Conservation (phyloP, 495 filamentous ascomycete genomes). For the Penicillium arizonense region DNA sequence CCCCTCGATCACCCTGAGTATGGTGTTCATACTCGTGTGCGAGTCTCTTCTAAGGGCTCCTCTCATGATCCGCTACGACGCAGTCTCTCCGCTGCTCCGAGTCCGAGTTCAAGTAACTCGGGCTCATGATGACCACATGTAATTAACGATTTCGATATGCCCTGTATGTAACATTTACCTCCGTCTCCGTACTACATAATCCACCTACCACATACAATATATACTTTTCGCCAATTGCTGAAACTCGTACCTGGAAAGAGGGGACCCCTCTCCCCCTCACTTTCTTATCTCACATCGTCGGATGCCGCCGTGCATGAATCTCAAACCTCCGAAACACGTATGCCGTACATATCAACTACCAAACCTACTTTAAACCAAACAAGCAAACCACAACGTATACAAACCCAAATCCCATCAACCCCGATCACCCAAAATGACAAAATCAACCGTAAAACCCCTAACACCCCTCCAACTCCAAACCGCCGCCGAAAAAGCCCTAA, state of each 20-base stretch:
- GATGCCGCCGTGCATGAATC: constrained; percentile 15
- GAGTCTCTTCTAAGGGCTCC: constrained; percentile 13
- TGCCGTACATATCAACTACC: neutral
- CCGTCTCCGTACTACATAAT: neutral
- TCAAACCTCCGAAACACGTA: neutral
- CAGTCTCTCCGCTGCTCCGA: constrained; percentile 1
- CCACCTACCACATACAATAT: neutral
- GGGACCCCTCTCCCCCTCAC: constrained; percentile 6
- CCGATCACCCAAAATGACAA: neutral
- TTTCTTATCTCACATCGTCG: constrained; percentile 11
- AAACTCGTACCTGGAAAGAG: constrained; percentile 6
- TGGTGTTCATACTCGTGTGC: neutral
- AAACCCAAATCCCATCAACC: neutral
- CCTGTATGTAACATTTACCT: constrained; percentile 1
- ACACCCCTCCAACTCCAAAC: constrained; percentile 30
- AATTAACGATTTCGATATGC: constrained; percentile 4
- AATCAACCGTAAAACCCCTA: constrained; percentile 4
- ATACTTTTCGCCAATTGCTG: neutral
- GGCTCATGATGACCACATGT: constrained; percentile 9
- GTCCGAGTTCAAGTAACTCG: constrained; percentile 3
- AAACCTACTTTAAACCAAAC: neutral
- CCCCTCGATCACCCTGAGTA: constrained; percentile 6
- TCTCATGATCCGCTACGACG: constrained; percentile 10
- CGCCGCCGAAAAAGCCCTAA: constrained; percentile 36
- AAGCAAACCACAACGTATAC: neutral